Evolutionary conservation across 2,329 filamentous ascomycete species (phyloP), one percentile per base, ranked within the genome.

Genomic region (Cryoendolithus antarcticus): DNA sequence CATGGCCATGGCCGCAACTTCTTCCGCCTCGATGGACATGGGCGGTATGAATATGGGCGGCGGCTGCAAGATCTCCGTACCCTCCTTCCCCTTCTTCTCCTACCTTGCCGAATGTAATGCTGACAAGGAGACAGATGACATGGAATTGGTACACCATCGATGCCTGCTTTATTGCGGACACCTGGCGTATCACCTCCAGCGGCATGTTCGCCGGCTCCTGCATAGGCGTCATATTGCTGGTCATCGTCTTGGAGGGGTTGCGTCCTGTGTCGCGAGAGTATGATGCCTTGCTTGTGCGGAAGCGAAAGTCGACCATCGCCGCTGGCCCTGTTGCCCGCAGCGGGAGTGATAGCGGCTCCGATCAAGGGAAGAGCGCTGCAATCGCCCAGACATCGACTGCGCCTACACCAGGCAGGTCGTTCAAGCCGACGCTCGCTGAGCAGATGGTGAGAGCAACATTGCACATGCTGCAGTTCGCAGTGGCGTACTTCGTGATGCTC

Each of bases 141-240:
- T 85, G 81, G 80, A 86, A 86, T 59, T 84, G 80, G 79, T 69
- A 82, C 58, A 80, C 77, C 3, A 65, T 82, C 55, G 76, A 82
- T 55, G 62, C 77, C 12, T 85, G 50, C 62, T 89, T 91, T 69
- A 71, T 91, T 53, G 63, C 80, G 15, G 50, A 57, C 6, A 67
- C 70, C 13, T 91, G 84, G 83, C 77, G 77, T 53, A 72, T 89
- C 57, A 77, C 65, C 10, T 80, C 77, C 15, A 62, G 60, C 2
- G 77, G 72, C 57, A 80, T 80, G 71, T 89, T 93, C 55, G 83
- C 80, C 35, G 83, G 80, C 13, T 82, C 78, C 38, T 91, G 84
- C 63, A 79, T 93, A 53, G 83, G 81, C 44, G 77, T 86, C 29
- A 67, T 86, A 44, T 63, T 80, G n/a, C 75, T 93, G 38, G 80